Conservation (phyloP, 306 rosid species). For the Prinsepia uniflora region DNA sequence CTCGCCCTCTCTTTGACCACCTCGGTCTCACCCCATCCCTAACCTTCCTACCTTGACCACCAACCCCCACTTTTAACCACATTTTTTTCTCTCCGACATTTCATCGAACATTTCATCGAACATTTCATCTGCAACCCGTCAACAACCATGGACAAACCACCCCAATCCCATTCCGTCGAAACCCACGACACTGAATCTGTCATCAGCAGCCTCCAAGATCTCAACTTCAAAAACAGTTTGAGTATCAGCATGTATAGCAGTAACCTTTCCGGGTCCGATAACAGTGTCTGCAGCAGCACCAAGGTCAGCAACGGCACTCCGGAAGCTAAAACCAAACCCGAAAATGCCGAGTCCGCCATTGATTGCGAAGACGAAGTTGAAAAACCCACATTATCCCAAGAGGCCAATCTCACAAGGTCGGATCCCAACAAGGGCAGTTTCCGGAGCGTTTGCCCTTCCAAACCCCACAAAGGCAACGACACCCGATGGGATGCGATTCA, state of each 20-base stretch:
- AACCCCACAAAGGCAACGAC: slow-evolving; percentile 60
- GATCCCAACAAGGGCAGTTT: slow-evolving; percentile 26
- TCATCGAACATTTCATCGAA: slow-evolving; percentile 19
- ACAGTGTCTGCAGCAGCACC: slow-evolving; percentile 34
- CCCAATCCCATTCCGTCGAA: slow-evolving; percentile 9
- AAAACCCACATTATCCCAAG: background rate
- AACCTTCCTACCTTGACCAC: slow-evolving; percentile 37
- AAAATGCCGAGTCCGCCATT: slow-evolving; percentile 14
- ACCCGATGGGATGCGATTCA: slow-evolving; percentile 51
- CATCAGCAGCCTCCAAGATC: slow-evolving; percentile 16
- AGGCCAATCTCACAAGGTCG: slow-evolving; percentile 19
- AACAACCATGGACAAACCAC: slow-evolving; percentile 30
- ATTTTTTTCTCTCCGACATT: slow-evolving; percentile 10
- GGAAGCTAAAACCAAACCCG: slow-evolving; percentile 23
- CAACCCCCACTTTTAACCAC: background rate
- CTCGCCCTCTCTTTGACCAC: slow-evolving; percentile 52
- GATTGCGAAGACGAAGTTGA: slow-evolving; percentile 19
- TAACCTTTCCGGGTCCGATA: slow-evolving; percentile 32
- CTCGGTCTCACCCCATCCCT: slow-evolving; percentile 43
- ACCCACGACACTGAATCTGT: slow-evolving; percentile 20
- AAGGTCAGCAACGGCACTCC: slow-evolving; percentile 22
- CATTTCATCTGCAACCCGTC: slow-evolving; percentile 8
- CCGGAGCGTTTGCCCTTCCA: slow-evolving; percentile 38
- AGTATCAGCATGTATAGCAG: slow-evolving; percentile 37
- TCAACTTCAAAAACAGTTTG: slow-evolving; percentile 22